Evolutionary conservation across 73 alveolate genomes (phyloP), one percentile per base, ranked within the genome.

Genomic region (Paramecium bursaria): DNA sequence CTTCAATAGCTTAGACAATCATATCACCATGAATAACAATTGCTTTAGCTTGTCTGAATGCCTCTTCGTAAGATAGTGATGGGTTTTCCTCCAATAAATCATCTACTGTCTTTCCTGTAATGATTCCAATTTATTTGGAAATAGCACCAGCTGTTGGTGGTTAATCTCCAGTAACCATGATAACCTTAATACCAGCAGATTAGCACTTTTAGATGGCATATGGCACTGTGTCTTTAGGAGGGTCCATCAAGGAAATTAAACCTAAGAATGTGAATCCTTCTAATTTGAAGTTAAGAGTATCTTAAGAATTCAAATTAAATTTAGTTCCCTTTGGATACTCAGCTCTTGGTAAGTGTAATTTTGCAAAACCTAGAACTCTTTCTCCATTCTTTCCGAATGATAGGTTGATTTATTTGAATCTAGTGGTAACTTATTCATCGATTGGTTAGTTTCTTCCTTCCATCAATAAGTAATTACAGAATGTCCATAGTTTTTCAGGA

Each of bases 161-260:
- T 85, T 95, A 92, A 88, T 95, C 99, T 3, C 96, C 96, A 31
- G 99, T 95, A n/a, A 95, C 99, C 99, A 95, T 95, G 74, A 95
- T 95, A 51, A 95, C 99, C 90, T 95, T 95, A 50, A 95, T 94
- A 60, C 99, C 98, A 61, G 98, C 98, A 21, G 90, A 50, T 85
- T 92, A 87, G 53, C 98, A 94, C 77, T 92, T 93, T 48, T 89
- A 44, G 47, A 90, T 92, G 1, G 97, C 77, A 29, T 77, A 5
- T 50, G 76, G 85, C 0, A 96, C 99, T 21, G 96, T 88, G 6
- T 54, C 90, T 85, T 96, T 92, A 11, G 99, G 99, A 9, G 99
- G 99, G 79, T 96, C 99, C 86, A 91, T 94, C 73, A 96, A 85
- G 7, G 98, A 91, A 22, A 95, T 90, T 47, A 96, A 82, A 3